Evolutionary conservation across 2,329 filamentous ascomycete species (phyloP).

Genomic region (Akanthomyces uredinophilus): DNA sequence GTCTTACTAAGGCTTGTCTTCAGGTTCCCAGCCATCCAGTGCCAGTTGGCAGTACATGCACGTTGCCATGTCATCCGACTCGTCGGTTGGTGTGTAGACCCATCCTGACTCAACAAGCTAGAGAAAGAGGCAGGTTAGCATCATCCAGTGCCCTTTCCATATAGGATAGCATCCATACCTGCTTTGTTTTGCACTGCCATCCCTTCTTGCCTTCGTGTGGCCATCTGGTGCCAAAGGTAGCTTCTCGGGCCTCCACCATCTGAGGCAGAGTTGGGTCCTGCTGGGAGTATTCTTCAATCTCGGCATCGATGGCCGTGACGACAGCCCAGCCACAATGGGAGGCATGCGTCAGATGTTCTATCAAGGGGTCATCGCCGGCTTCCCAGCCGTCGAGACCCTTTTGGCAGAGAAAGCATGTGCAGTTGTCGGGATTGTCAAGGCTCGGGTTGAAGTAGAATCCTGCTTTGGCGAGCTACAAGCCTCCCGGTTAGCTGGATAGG

Average conservation of each 20-base stretch:
- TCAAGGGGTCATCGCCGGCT: slow-evolving; percentile 71
- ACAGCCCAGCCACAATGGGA: slow-evolving; percentile 84
- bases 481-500: slow-evolving; percentile 19
- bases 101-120: slow-evolving; percentile 88
- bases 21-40: slow-evolving; percentile 90
- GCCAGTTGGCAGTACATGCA: slow-evolving; percentile 88
- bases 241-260: slow-evolving; percentile 71
- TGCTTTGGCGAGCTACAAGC: slow-evolving; percentile 70
- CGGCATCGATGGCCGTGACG: slow-evolving; percentile 56
- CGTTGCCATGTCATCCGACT: slow-evolving; percentile 82
- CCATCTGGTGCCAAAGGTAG: slow-evolving; percentile 82
- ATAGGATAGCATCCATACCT: slow-evolving; percentile 47
- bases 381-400: slow-evolving; percentile 91
- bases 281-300: slow-evolving; percentile 56
- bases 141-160: not conserved
- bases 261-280: slow-evolving; percentile 68
- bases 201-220: slow-evolving; percentile 83
- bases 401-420: slow-evolving; percentile 80
- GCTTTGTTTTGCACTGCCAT: slow-evolving; percentile 85
- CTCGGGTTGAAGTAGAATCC: slow-evolving; percentile 87
- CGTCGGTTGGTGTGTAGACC: slow-evolving; percentile 81
- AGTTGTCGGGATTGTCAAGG: slow-evolving; percentile 75
- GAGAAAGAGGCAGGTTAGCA: slow-evolving; percentile 13
- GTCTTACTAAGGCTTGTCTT: slow-evolving; percentile 77
- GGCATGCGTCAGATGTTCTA: slow-evolving; percentile 81